These are phyloP conservation scores for Arthroderma sp. DNA, from an alignment of 2,329 filamentous ascomycete species.

Conservation along the genomic window DNA sequence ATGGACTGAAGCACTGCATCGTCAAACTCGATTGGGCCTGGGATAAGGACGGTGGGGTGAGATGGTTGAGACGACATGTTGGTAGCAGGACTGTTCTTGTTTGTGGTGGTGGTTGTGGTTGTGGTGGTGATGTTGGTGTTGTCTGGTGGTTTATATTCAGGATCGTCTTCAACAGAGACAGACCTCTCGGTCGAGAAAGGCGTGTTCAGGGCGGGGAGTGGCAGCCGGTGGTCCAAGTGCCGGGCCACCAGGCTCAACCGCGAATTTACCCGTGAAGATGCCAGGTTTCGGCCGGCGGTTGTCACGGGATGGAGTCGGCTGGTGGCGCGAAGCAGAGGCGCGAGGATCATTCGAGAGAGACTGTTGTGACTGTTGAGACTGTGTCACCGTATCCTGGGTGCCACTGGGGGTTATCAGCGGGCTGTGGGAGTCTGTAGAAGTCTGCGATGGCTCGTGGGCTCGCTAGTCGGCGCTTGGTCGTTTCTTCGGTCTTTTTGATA, in stretches of 20 bases:
- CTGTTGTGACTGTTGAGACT: no score
- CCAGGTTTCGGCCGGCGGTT: conserved; percentile 31
- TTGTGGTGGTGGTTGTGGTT: conserved; percentile 4
- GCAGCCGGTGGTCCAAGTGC: conserved; percentile 43
- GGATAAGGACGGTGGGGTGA: conserved; percentile 74
- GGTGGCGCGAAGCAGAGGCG: conserved; percentile 9
- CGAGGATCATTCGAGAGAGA: conserved; percentile 2
- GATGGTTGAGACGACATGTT: conserved; percentile 47
- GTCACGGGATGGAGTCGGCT: conserved; percentile 17
- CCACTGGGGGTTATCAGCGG: no score
- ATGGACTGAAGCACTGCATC: conserved; percentile 92
- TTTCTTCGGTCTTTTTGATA: no score
- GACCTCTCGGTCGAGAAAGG: conserved; percentile 49
- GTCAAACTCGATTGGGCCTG: conserved; percentile 94
- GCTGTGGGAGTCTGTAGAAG: no score
- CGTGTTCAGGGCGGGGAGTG: conserved; percentile 48
- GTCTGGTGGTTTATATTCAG: conserved; percentile 37
- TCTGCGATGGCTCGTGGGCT: no score
- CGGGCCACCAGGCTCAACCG: conserved; percentile 48
- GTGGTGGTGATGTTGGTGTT: conserved; percentile 10
- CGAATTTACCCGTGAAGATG: conserved; percentile 35
- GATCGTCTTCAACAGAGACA: conserved; percentile 39
- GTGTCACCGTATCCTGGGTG: no score
- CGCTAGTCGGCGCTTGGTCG: no score
- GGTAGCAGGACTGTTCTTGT: conserved; percentile 15